Base-by-base conservation (phyloP, 352 stramenopile genomes). In the Phytophthora brassicae region DNA sequence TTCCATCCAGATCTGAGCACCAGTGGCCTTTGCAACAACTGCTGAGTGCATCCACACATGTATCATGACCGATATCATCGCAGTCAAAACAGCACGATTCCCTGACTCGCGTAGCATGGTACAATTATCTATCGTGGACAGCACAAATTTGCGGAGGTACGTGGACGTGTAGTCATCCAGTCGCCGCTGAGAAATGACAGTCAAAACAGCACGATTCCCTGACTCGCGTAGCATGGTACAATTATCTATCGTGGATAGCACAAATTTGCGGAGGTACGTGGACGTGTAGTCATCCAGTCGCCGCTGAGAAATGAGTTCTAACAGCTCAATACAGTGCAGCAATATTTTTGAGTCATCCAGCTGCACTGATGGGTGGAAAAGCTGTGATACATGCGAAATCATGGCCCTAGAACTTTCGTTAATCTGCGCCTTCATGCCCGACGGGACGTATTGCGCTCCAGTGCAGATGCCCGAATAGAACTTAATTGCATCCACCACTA, bases 11-110 rank as follows among this genome's bases (percentile, higher is more conserved):
- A 94, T 71, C 38, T 91, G 81, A 9, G 85, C 72, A 6, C 77
- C 74, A 17, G 67, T 78, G 19, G 80, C 50, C 36, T 90, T 89
- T 3, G 70, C 72, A 2, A 76, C 66, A 16, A 91, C 68, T 13
- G 80, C 72, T 0, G 84, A 86, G 49, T 95, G 86, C 74, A 95
- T 95, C 84, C 84, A 95, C 20, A 93, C 86, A 48, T 95, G 86
- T 20, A 93, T 54, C 36, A 94, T 82, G 35, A 93, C 75, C 8
- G 86, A 89, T 7, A 95, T 56, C 84, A 94, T 94, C 0, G 86
- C 84, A 24, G 70, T 85, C 0, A 95, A 64, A 7, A 94, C 83
- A 0, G 72, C 55, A 1, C 68, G 54, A 36, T 94, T 90, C 6
- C 36, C 56, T n/a, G 81, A 67, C 11, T 94, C 84, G 13, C 84